Evolutionary conservation across 2,329 filamentous ascomycete genomes (phyloP).

Genomic region (Sphaerulina musiva): DNA sequence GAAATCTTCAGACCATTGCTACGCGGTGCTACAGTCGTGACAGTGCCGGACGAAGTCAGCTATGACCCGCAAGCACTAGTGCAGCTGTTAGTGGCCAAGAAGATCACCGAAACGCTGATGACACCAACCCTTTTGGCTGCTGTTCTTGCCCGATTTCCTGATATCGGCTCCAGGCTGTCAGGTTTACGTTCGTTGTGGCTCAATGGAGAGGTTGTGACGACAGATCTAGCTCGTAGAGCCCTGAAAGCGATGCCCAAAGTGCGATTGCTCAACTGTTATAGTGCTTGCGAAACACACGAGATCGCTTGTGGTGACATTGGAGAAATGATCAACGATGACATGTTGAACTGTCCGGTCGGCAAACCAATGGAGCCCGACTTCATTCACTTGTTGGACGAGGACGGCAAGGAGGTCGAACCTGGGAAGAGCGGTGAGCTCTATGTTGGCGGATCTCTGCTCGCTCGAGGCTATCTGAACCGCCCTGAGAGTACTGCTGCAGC

Average conservation of each 20-base stretch:
- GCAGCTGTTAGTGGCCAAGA: conserved; percentile 58
- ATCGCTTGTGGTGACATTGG: conserved; percentile 70
- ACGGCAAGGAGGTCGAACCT: conserved; percentile 55
- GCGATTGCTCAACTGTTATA: conserved; percentile 72
- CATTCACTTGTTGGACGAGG: conserved; percentile 66
- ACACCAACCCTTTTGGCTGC: conserved; percentile 72
- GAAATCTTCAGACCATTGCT: conserved; percentile 72
- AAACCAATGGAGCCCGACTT: conserved; percentile 60
- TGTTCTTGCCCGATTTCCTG: conserved; percentile 62
- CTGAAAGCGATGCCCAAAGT: conserved; percentile 61
- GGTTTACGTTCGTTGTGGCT: conserved; percentile 67
- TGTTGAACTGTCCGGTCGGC: conserved; percentile 66
- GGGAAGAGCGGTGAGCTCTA: conserved; percentile 67
- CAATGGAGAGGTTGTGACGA: conserved; percentile 76
- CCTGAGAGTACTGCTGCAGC: conserved; percentile 69
- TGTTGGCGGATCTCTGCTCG: conserved; percentile 66
- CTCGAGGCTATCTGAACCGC: conserved; percentile 71
- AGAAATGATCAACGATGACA: conserved; percentile 55
- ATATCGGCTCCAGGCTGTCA: conserved; percentile 58
- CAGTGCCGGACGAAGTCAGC: conserved; percentile 67
- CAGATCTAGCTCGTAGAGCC: conserved; percentile 64
- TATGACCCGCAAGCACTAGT: conserved; percentile 71
- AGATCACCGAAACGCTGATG: conserved; percentile 75
- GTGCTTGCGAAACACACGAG: conserved; percentile 75
- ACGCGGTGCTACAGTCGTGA: conserved; percentile 67